Conservation (phyloP, 345 rosid genomes). For the Aethionema arabicum region DNA sequence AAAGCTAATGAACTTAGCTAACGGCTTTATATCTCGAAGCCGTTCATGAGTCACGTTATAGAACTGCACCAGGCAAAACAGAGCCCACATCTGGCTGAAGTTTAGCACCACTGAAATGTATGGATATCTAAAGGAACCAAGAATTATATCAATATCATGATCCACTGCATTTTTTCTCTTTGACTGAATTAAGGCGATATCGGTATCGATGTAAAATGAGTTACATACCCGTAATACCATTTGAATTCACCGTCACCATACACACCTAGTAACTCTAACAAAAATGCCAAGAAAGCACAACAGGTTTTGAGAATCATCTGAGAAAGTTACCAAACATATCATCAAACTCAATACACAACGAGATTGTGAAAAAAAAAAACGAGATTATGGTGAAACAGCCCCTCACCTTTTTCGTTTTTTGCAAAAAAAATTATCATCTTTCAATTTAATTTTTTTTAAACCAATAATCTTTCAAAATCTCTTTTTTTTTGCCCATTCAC, state of each 20-base stretch:
- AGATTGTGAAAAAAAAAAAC: conserved; percentile 1
- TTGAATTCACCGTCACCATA: conserved; percentile 87
- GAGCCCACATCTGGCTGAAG: conserved; percentile 97
- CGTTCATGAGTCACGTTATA: conserved; percentile 73
- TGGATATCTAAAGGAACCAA: conserved; percentile 61
- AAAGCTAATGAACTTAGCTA: conserved; percentile 89
- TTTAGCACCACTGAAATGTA: conserved; percentile 67
- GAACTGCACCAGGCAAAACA: conserved; percentile 88
- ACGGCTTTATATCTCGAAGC: conserved; percentile 71
- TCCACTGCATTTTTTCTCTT: neutral
- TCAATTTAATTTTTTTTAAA: too few relatives aligned
- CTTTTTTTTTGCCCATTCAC: too few relatives aligned
- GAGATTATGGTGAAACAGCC: neutral
- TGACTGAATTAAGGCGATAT: neutral
- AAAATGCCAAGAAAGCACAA: conserved; percentile 67
- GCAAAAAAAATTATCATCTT: too few relatives aligned
- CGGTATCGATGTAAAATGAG: neutral
- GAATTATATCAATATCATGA: neutral
- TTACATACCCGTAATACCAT: conserved; percentile 76
- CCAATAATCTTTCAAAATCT: too few relatives aligned
- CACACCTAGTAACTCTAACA: conserved; percentile 68
- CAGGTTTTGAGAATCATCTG: conserved; percentile 93
- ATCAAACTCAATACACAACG: neutral
- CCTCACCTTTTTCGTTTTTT: too few relatives aligned
- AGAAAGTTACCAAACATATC: conserved; percentile 11